These are phyloP conservation scores for Arxiozyma heterogenica DNA, from an alignment of 1,139 yeast genomes.

Conservation along the genomic window DNA sequence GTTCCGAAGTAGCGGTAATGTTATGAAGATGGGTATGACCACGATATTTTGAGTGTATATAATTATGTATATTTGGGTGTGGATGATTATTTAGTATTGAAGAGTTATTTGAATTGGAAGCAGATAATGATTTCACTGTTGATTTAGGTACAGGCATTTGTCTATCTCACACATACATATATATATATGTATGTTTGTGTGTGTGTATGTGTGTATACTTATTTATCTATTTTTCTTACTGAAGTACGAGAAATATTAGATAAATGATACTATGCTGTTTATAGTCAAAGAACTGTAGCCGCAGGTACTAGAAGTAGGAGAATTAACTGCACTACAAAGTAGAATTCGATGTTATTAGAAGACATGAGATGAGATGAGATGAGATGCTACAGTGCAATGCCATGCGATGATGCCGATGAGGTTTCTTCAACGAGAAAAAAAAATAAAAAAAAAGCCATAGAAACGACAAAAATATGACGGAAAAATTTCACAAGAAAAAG, in stretches of 20 bases:
- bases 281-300: background rate
- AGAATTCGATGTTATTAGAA: background rate
- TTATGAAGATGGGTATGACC: background rate
- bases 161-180: background rate
- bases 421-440: background rate
- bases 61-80: constrained; percentile 15
- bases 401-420: background rate
- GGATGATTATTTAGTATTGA: constrained; percentile 15
- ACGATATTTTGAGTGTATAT: background rate
- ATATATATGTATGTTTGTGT: background rate
- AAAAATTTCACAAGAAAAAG: too few relatives aligned
- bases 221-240: background rate
- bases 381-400: background rate
- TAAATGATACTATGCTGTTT: too few relatives aligned
- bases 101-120: constrained; percentile 9
- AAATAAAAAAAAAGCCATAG: background rate
- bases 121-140: constrained; percentile 10
- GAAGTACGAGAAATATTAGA: background rate
- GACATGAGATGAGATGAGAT: constrained; percentile 2
- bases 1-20: background rate
- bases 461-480: background rate
- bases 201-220: background rate
- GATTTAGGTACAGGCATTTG: constrained; percentile 17
- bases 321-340: too few relatives aligned
- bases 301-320: background rate